Evolutionary conservation across 2,329 filamentous ascomycete species (phyloP), one percentile per base, ranked within the genome.

Genomic region (Monilinia polystroma): DNA sequence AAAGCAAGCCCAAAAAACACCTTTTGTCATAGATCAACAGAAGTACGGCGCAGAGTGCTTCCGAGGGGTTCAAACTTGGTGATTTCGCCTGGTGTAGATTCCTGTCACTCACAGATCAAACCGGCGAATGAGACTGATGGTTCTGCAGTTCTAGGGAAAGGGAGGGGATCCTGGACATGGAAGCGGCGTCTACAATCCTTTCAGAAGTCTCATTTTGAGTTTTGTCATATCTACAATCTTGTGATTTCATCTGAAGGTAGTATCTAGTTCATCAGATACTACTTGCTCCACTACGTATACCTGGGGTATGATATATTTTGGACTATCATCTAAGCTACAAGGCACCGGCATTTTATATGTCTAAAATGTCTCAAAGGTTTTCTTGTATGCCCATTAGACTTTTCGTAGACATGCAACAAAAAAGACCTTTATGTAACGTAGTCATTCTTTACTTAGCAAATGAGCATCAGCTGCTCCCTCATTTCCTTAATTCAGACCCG

Each of bases 371-470:
- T 35, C 5, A 35, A 35, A 7, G 5, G 32, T 35, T 1, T 35
- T 16, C 2, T 16, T 49, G 20, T 35, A 59, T 59, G 32, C 26
- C 43, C 43, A 20, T 59, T 20, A 59, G 57, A 59, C 20, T 49
- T 49, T 49, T 8, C 10, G 20, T 32, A 49, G 57, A 49, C 23
- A 18, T 59, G 57, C 57, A 59, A 49, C 57, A n/a, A 32, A 35
- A 59, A 53, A 41, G 38, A n/a, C 58, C 29, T 4, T 26, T 16
- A 51, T 60, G 45, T 60, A 51, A 51, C 45, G 45, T 49, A 60
- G 56, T 45, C 20, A n/a, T n/a, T 59, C 18, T n/a, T 16, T 29
- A 7, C 23, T 5, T 4, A 8, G n/a, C 3, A 32, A n/a, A 18
- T 47, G 10, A 18, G 10, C 18, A 47, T 59, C 32, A 35, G 2